These are phyloP conservation scores for Nitzschia palea DNA, from an alignment of 108 stramenopile genomes.

Conservation along the genomic window DNA sequence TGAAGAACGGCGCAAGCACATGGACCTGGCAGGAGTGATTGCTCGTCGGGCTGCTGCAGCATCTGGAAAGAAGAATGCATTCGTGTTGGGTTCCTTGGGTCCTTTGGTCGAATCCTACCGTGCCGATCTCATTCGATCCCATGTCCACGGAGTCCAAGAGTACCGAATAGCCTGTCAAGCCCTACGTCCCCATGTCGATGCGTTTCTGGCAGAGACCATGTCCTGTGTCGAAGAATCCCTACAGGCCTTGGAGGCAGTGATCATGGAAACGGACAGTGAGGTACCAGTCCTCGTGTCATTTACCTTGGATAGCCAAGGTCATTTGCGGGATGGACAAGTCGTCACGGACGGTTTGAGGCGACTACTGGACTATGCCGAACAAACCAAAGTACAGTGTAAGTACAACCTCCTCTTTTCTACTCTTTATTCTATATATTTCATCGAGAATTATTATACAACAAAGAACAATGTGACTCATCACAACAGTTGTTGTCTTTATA, in stretches of 20 bases:
- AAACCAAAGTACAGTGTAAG: conserved; percentile 42
- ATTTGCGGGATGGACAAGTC: conserved; percentile 60
- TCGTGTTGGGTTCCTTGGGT: conserved; percentile 72
- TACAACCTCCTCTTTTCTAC: neutral
- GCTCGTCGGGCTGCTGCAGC: conserved; percentile 42
- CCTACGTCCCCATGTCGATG: conserved; percentile 63
- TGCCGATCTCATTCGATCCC: conserved; percentile 62
- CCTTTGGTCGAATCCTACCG: conserved; percentile 81
- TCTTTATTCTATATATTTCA: neutral
- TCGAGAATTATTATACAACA: neutral
- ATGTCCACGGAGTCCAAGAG: conserved; percentile 51
- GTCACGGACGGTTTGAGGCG: conserved; percentile 37
- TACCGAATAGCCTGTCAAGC: conserved; percentile 52
- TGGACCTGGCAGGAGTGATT: conserved; percentile 51
- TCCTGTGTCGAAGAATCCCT: conserved; percentile 68
- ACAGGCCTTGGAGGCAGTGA: conserved; percentile 70
- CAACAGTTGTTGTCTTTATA: too few species aligned
- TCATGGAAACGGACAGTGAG: neutral
- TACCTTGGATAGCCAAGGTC: conserved; percentile 58
- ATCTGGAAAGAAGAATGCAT: neutral
- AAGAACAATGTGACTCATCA: too few species aligned
- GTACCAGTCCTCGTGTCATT: conserved; percentile 66
- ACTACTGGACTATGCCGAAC: conserved; percentile 27
- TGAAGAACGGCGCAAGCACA: conserved; percentile 37
- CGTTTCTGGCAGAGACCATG: conserved; percentile 80